Evolutionary conservation across 1,284 basidiomycete species (phyloP).

Genomic region (Mycena sp.): DNA sequence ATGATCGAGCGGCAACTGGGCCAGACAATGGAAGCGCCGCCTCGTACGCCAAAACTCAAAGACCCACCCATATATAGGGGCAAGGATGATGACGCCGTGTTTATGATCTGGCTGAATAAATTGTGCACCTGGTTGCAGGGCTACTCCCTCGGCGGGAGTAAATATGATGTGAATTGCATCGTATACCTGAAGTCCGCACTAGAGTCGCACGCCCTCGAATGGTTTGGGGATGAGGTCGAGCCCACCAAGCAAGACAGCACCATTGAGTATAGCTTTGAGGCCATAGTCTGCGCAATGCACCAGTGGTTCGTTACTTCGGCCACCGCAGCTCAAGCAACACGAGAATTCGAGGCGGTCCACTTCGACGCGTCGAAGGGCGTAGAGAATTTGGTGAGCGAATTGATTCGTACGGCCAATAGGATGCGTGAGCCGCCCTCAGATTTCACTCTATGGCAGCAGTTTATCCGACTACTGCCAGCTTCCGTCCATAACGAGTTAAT

Average conservation of each 20-base stretch:
- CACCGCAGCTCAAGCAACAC: neutral
- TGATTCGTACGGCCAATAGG: neutral
- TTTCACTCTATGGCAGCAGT: neutral
- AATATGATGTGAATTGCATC: neutral
- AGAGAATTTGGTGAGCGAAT: slow-evolving; percentile 4
- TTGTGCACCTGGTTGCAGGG: slow-evolving; percentile 21
- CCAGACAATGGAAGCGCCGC: neutral
- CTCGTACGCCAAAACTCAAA: neutral
- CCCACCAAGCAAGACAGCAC: neutral
- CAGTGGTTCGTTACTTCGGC: neutral
- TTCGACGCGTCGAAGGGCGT: neutral
- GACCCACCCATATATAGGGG: slow-evolving; percentile 12
- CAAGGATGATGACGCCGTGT: neutral
- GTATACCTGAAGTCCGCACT: slow-evolving; percentile 4
- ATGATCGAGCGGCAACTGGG: neutral
- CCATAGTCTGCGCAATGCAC: neutral
- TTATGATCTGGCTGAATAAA: slow-evolving; percentile 12
- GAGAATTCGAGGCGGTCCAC: slow-evolving; percentile 1
- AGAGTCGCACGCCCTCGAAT: slow-evolving; percentile 1
- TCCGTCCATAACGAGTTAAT: neutral
- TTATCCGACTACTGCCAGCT: slow-evolving; percentile 6
- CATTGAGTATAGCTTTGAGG: neutral
- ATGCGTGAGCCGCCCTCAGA: slow-evolving; percentile 15
- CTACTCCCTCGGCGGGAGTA: neutral
- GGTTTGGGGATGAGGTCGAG: slow-evolving; percentile 9